Evolutionary conservation across 2,329 filamentous ascomycete genomes (phyloP).

Genomic region (Alternaria novae-zelandiae): DNA sequence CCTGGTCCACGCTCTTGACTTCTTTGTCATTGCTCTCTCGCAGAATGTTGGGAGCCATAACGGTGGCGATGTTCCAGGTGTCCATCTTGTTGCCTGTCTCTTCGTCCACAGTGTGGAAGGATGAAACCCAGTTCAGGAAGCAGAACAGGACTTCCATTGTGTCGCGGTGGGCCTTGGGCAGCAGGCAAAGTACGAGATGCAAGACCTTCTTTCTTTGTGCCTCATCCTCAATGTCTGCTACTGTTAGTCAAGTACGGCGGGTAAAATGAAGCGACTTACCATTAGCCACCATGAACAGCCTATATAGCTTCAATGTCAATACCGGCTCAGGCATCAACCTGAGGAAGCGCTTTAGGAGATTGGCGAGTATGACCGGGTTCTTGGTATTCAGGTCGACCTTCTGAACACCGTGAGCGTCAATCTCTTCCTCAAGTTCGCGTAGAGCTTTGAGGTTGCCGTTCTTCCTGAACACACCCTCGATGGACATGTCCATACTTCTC

Average conservation of each 20-base stretch:
- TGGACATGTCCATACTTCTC: conserved; percentile 98
- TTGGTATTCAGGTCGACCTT: conserved; percentile 86
- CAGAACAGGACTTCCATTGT: conserved; percentile 93
- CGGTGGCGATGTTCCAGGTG: conserved; percentile 93
- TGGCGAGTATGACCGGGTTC: conserved; percentile 91
- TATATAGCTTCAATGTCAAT: conserved; percentile 92
- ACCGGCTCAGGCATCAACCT: conserved; percentile 93
- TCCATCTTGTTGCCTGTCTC: conserved; percentile 99
- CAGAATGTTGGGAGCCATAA: conserved; percentile 95
- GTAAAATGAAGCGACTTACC: conserved; percentile 56
- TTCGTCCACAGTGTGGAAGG: conserved; percentile 96
- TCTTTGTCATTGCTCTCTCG: conserved; percentile 66
- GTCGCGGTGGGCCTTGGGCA: conserved; percentile 92
- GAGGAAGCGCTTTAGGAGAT: conserved; percentile 92
- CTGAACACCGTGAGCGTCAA: conserved; percentile 86
- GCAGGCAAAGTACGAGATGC: conserved; percentile 87
- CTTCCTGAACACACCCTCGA: conserved; percentile 98
- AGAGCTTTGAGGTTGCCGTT: conserved; percentile 97
- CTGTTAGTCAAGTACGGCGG: conserved; percentile 18
- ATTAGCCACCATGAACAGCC: conserved; percentile 86
- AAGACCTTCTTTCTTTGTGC: conserved; percentile 83
- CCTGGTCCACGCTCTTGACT: conserved; percentile 79
- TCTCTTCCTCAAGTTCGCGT: conserved; percentile 81
- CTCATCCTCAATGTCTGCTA: conserved; percentile 74
- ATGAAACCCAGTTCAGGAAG: conserved; percentile 96